Percentiles rank a stretch among this genome's conserved stretches.
Conservation (phyloP, 2,329 filamentous ascomycete genomes). For the Cordyceps pruinosa region DNA sequence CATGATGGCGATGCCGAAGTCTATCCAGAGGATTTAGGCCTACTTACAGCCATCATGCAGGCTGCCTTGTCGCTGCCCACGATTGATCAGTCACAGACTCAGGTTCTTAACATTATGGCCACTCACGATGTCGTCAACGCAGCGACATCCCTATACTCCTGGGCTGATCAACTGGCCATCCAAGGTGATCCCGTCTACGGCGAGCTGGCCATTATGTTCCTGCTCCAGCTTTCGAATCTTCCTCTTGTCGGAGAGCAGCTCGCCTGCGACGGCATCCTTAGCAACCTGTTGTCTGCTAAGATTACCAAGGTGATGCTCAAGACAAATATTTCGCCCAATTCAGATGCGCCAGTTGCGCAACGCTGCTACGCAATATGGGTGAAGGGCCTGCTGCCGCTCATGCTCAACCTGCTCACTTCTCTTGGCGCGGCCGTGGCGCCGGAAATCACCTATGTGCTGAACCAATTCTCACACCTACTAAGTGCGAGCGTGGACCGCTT, state of each 20-base stretch:
- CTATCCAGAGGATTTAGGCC: slow-evolving; percentile 73
- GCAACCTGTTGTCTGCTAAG: slow-evolving; percentile 71
- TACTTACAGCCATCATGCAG: slow-evolving; percentile 83
- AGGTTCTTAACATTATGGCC: slow-evolving; percentile 63
- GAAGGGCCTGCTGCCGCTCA: slow-evolving; percentile 77
- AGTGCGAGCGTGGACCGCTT: slow-evolving; percentile 65
- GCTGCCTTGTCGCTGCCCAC: slow-evolving; percentile 73
- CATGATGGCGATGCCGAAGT: slow-evolving; percentile 60
- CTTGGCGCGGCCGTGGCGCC: slow-evolving; percentile 75
- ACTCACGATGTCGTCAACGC: slow-evolving; percentile 71
- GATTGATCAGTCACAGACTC: slow-evolving; percentile 62
- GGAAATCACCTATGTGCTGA: slow-evolving; percentile 81
- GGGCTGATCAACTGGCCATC: slow-evolving; percentile 76
- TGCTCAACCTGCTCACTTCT: slow-evolving; percentile 78
- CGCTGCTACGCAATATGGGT: slow-evolving; percentile 88
- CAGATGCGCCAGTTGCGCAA: slow-evolving; percentile 58
- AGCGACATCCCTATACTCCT: slow-evolving; percentile 83
- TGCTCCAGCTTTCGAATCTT: slow-evolving; percentile 79
- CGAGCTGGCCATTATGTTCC: slow-evolving; percentile 81
- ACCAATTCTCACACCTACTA: slow-evolving; percentile 79
- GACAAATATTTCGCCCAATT: slow-evolving; percentile 67
- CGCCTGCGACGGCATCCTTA: slow-evolving; percentile 77
- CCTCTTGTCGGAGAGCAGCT: slow-evolving; percentile 80
- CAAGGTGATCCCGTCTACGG: slow-evolving; percentile 85
- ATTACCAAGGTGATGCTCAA: slow-evolving; percentile 72